These are phyloP conservation scores for Trichoderma asperelloides DNA, from an alignment of 495 filamentous ascomycete genomes.

Conservation along the genomic window DNA sequence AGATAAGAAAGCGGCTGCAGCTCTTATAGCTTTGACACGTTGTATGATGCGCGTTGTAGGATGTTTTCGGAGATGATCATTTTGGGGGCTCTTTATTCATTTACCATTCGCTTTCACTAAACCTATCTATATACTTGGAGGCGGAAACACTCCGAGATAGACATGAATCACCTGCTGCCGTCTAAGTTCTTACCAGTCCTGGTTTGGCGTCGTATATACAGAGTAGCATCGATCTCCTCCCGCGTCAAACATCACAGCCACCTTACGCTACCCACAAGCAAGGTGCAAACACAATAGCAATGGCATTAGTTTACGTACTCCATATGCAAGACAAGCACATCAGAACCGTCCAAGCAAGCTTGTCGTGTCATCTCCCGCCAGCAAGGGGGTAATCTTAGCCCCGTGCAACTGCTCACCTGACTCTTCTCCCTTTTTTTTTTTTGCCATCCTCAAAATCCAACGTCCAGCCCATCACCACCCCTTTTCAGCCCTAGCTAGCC, in stretches of 20 bases:
- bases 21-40: too few species aligned
- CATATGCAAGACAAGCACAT: neutral
- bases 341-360: neutral
- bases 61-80: too few species aligned
- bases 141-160: too few species aligned
- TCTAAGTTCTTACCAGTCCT: too few species aligned
- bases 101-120: too few species aligned
- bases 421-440: neutral
- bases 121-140: too few species aligned
- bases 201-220: too few species aligned
- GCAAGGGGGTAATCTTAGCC: neutral
- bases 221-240: neutral
- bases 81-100: too few species aligned
- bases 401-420: neutral
- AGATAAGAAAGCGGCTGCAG: too few species aligned
- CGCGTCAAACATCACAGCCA: neutral
- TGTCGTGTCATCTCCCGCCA: neutral
- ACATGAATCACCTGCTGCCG: too few species aligned
- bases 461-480: neutral
- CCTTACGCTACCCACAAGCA: too few species aligned
- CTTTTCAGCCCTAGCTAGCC: neutral
- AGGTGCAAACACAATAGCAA: neutral
- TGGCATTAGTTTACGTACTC: neutral
- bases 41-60: too few species aligned
- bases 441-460: neutral